Conservation (phyloP, 208 protist species). For the Leishmania aethiopica region DNA sequence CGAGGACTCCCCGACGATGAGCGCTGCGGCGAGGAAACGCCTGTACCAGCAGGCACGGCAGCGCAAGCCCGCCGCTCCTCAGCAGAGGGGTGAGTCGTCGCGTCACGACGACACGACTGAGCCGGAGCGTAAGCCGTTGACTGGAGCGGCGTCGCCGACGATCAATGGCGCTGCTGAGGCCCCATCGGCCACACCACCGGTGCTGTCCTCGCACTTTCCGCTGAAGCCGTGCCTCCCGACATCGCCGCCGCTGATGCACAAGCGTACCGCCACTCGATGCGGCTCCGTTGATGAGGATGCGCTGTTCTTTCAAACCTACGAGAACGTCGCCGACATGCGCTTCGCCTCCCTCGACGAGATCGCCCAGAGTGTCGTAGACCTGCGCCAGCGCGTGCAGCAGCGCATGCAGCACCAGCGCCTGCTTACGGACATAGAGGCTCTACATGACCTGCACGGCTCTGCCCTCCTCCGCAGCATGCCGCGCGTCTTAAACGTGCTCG, state of each 20-base stretch:
- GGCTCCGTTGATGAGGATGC: slow-evolving; percentile 23
- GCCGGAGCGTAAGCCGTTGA: background rate
- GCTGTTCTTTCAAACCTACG: slow-evolving; percentile 37
- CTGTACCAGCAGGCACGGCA: background rate
- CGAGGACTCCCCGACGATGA: slow-evolving; percentile 13
- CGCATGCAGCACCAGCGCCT: slow-evolving; percentile 33
- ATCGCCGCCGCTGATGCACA: background rate
- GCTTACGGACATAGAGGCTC: slow-evolving; percentile 25
- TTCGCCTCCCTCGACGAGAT: slow-evolving; percentile 46
- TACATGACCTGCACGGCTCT: slow-evolving; percentile 25
- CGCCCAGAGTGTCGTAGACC: slow-evolving; percentile 42
- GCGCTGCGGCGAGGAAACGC: background rate
- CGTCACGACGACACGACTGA: background rate
- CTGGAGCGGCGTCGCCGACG: background rate
- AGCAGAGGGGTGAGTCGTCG: background rate
- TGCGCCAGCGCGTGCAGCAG: slow-evolving; percentile 54
- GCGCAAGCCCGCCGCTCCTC: background rate
- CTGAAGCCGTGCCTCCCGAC: background rate
- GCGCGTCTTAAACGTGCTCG: slow-evolving; percentile 25
- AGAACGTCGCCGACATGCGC: slow-evolving; percentile 77
- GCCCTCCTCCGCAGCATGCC: slow-evolving; percentile 32
- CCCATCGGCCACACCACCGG: background rate
- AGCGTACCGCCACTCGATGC: background rate
- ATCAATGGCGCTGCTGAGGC: background rate
- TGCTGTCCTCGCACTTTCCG: too few species aligned